phyloP scores from a whole-genome alignment of 768 basidiomycete species.

The Lentinula edodes region DNA sequence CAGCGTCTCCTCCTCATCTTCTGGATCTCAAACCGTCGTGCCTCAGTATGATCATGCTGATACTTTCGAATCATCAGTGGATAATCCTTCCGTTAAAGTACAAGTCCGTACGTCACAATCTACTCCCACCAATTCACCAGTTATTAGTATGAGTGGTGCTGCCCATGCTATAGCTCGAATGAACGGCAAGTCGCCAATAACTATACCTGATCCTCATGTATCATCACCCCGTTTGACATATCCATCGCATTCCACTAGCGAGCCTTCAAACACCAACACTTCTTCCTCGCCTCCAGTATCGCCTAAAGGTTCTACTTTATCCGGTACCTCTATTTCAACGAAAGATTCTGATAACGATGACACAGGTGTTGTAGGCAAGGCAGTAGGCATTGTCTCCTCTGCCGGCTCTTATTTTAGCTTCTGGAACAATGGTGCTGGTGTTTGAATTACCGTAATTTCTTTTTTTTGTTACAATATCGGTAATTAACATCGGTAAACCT shows the following conservation, averaged over 20 bases:
- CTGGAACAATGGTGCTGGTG: slow-evolving; percentile 24
- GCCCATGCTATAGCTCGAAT: slow-evolving; percentile 12
- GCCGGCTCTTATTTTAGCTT: slow-evolving; percentile 74
- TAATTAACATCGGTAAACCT: not conserved
- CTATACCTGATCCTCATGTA: slow-evolving; percentile 1
- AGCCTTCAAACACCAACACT: not conserved
- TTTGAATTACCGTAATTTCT: not conserved
- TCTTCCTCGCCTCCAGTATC: not conserved
- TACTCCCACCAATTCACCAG: slow-evolving; percentile 62
- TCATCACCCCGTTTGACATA: not conserved
- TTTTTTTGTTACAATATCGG: not conserved
- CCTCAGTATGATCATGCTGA: not conserved
- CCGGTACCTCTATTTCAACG: not conserved
- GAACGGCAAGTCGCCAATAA: not conserved
- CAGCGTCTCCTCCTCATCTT: slow-evolving; percentile 18
- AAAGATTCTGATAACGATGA: slow-evolving; percentile 7
- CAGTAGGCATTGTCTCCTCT: slow-evolving; percentile 75
- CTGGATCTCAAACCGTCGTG: not conserved
- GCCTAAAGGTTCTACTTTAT: not conserved
- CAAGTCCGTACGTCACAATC: slow-evolving; percentile 30
- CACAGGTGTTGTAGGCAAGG: slow-evolving; percentile 43
- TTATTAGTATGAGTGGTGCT: slow-evolving; percentile 25
- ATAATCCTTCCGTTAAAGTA: slow-evolving; percentile 5
- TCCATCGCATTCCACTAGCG: not conserved
- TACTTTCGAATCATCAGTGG: not conserved